Evolutionary conservation across 495 filamentous ascomycete species (phyloP), one percentile per base, ranked within the genome.

Genomic region (Penicillium argentinense): DNA sequence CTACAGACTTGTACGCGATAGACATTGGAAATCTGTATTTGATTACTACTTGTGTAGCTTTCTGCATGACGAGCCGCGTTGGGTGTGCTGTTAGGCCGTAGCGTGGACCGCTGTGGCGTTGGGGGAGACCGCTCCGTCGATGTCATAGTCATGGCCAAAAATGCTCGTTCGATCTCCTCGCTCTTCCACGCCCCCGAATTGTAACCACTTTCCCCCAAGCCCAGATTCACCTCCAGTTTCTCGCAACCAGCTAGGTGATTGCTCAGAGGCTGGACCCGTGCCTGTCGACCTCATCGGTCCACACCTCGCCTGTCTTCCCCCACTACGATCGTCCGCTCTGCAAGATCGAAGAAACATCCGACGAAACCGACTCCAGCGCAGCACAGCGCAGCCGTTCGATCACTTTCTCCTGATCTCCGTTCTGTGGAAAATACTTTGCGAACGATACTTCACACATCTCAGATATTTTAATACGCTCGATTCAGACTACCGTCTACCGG

Each of bases 1-100:
- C 47, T 47, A 49, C 51, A 58, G 61, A 53, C 45, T 56, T 71
- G 68, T 71, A 69, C 54, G 62, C 53, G 63, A 69, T 69, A 69
- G 66, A 68, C 45, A 48, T 48, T 59, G 47, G 53, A 54, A 56
- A 51, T 49, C 41, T 60, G 51, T 58, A 57, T 63, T 38, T 24
- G 36, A 46, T 39, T 43, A 28, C 41, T 49, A 24, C 22, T 23
- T 36, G 25, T 42, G 7, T 1, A 36, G 13, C 21, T 11, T 22
- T 5, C 13, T n/a, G n/a, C n/a, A n/a, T n/a, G n/a, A 26, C 6
- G 41, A 5, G 25, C 29, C 17, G 24, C 9, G 29, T 22, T 40
- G 29, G 24, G 13, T 5, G 33, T 38, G 32, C 39, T 38, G n/a
- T 45, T 8, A 37, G 47, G 38, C 27, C 46, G 42, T 44, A 56